phyloP scores from a whole-genome alignment of 208 protist species.

The Sergeia podlipaevii region DNA sequence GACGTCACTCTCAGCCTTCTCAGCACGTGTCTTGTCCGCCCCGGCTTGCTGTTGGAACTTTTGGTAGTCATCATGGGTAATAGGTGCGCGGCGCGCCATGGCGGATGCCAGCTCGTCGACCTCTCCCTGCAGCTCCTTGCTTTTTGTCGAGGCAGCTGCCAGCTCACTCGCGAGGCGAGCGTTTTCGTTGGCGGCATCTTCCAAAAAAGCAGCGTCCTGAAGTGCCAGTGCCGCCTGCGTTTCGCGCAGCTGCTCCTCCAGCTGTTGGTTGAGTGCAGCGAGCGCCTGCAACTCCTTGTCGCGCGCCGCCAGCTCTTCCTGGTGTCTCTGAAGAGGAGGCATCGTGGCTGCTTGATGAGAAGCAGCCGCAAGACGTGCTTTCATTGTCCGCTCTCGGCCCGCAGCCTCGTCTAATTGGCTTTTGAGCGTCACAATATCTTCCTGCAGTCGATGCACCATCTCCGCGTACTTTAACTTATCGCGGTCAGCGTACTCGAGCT shows the following conservation, averaged over 20 bases:
- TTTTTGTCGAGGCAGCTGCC: slow-evolving; percentile 2
- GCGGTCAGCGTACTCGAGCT: slow-evolving; percentile 22
- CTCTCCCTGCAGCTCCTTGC: slow-evolving; percentile 11
- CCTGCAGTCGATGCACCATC: slow-evolving; percentile 15
- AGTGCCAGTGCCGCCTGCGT: too few relatives aligned
- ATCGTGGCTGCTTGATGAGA: neutral
- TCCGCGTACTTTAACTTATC: slow-evolving; percentile 21
- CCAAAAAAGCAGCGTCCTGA: too few relatives aligned
- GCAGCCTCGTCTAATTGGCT: slow-evolving; percentile 20
- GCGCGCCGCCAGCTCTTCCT: slow-evolving; percentile 7
- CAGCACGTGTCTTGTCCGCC: neutral
- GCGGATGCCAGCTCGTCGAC: slow-evolving; percentile 10
- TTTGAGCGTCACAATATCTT: slow-evolving; percentile 17
- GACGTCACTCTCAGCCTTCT: neutral
- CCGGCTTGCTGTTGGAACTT: slow-evolving; percentile 1
- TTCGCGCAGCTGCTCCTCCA: slow-evolving; percentile 20
- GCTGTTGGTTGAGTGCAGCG: too few relatives aligned
- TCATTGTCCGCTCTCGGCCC: slow-evolving; percentile 14
- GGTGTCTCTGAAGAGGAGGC: slow-evolving; percentile 7
- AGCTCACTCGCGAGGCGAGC: neutral
- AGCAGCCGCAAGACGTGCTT: slow-evolving; percentile 9
- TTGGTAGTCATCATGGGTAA: neutral
- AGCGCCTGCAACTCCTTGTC: slow-evolving; percentile 20
- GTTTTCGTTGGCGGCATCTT: neutral
- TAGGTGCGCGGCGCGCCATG: slow-evolving; percentile 12